A percentile compares a stretch with the other conserved stretches of the same genome.
These are phyloP conservation scores for Nidularia sp. DNA, from an alignment of 768 basidiomycete genomes.

Conservation along the genomic window DNA sequence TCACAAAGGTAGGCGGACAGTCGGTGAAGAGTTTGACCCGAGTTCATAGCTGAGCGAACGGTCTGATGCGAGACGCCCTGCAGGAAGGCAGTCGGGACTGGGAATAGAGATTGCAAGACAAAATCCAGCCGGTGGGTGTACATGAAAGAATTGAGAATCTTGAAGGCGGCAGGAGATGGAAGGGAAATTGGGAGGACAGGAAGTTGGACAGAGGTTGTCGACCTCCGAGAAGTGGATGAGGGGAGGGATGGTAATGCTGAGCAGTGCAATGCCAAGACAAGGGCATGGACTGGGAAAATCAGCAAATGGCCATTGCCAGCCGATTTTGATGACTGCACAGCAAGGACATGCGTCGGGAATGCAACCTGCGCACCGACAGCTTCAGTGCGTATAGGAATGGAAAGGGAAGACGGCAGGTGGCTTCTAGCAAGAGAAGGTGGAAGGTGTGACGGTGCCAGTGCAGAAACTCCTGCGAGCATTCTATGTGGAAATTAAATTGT, in stretches of 20 bases:
- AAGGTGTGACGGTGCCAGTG: slow-evolving; percentile 48
- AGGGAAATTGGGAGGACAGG: slow-evolving; percentile 70
- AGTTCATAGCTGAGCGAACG: slow-evolving; percentile 38
- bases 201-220: slow-evolving; percentile 33
- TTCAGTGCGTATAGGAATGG: slow-evolving; percentile 30
- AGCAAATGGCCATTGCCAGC: slow-evolving; percentile 35
- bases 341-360: slow-evolving; percentile 54
- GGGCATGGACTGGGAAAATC: slow-evolving; percentile 59
- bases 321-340: slow-evolving; percentile 47
- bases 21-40: slow-evolving; percentile 48
- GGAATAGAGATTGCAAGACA: slow-evolving; percentile 64
- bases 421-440: slow-evolving; percentile 66
- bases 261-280: slow-evolving; percentile 60
- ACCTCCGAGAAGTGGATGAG: slow-evolving; percentile 22
- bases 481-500: slow-evolving; percentile 23
- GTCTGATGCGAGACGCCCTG: slow-evolving; percentile 37
- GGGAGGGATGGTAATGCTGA: slow-evolving; percentile 52
- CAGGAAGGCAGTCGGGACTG: slow-evolving; percentile 43
- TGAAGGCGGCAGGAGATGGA: slow-evolving; percentile 68
- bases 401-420: slow-evolving; percentile 58
- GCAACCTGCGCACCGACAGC: slow-evolving; percentile 21
- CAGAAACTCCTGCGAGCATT: slow-evolving; percentile 51
- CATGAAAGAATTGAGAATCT: slow-evolving; percentile 59
- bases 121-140: slow-evolving; percentile 59
- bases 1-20: slow-evolving; percentile 50